Base-by-base conservation (phyloP, 495 filamentous ascomycete genomes). In the Neurospora sublineolata region DNA sequence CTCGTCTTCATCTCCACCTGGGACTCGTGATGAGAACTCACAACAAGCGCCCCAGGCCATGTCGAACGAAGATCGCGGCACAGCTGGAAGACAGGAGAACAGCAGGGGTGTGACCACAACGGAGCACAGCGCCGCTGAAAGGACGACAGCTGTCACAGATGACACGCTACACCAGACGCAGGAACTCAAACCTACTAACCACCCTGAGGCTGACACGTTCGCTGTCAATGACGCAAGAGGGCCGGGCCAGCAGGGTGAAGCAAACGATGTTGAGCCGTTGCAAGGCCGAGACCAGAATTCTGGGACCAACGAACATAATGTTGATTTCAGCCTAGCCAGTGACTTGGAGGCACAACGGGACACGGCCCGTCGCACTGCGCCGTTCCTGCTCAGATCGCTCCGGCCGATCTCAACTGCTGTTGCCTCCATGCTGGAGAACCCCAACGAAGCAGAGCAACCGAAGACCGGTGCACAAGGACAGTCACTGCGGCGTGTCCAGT, bases 351-450 rank as follows among this genome's bases (percentile, higher is more conserved):
- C 70, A 9, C 75, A 73, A 38, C 23, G 14, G 11, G 60, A 42
- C 16, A 42, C n/a, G 23, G 14, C 52, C 27, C n/a, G 41, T 18
- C 46, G 75, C 20, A 73, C 75, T 46, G 79, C 78, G 64, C 79
- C 84, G 12, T 86, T 85, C 75, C 82, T 77, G 46, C 74, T 87
- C 39, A 81, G 83, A 41, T 77, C 90, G 40, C 80, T 93, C 3
- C 87, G 89, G 20, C 88, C 89, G 73, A 69, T 60, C 8, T 37
- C 71, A 14, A 91, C 85, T 39, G 89, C 91, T 36, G 92, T 93
- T 75, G 69, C 73, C 11, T 58, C 73, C 37, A 73, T 75, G 2
- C 67, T 68, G 10, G 37, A 37, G 4, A 69, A 69, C 68, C 38
- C 70, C 27, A 64, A 37, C 36, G 70, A 42, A 27, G 52, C 69